Conservation (phyloP, 1,284 basidiomycete species). For the Lignosus rhinocerotis region DNA sequence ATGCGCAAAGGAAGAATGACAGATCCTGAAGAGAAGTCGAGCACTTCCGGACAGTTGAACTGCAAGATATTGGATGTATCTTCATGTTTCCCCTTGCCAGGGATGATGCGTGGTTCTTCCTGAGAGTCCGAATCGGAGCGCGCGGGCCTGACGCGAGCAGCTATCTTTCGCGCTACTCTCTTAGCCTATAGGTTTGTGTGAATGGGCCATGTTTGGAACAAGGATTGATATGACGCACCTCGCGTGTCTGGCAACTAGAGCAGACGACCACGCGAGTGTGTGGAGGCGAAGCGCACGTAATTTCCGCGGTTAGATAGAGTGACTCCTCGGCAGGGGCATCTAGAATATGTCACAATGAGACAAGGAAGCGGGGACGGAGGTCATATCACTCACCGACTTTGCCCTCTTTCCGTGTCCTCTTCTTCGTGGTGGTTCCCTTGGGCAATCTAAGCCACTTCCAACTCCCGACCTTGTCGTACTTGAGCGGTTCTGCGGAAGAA, state of each 20-base stretch:
- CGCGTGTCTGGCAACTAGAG: slow-evolving; percentile 80
- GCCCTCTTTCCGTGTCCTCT: slow-evolving; percentile 81
- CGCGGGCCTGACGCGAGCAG: slow-evolving; percentile 73
- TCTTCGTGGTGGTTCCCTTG: slow-evolving; percentile 79
- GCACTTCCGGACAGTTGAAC: slow-evolving; percentile 93
- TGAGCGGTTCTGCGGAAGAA: slow-evolving; percentile 54
- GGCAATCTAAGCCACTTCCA: slow-evolving; percentile 86
- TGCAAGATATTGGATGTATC: slow-evolving; percentile 86
- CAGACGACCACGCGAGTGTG: slow-evolving; percentile 80
- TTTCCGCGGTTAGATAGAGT: slow-evolving; percentile 65
- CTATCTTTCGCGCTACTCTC: slow-evolving; percentile 84
- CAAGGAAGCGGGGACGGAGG: not conserved
- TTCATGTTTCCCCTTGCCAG: slow-evolving; percentile 53
- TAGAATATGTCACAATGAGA: slow-evolving; percentile 34
- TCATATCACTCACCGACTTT: slow-evolving; percentile 63
- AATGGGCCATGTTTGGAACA: slow-evolving; percentile 12
- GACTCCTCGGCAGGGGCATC: slow-evolving; percentile 74
- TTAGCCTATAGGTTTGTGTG: slow-evolving; percentile 59
- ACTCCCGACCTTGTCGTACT: slow-evolving; percentile 74
- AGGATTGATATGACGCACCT: slow-evolving; percentile 49
- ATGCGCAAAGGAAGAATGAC: slow-evolving; percentile 91
- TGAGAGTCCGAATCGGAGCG: slow-evolving; percentile 75
- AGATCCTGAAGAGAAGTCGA: slow-evolving; percentile 89
- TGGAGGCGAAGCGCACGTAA: slow-evolving; percentile 78
- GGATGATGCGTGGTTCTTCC: slow-evolving; percentile 49